A percentile compares a stretch with the other conserved stretches of the same genome.
phyloP scores from a whole-genome alignment of 257 asterid species.

The Lantana camara region DNA sequence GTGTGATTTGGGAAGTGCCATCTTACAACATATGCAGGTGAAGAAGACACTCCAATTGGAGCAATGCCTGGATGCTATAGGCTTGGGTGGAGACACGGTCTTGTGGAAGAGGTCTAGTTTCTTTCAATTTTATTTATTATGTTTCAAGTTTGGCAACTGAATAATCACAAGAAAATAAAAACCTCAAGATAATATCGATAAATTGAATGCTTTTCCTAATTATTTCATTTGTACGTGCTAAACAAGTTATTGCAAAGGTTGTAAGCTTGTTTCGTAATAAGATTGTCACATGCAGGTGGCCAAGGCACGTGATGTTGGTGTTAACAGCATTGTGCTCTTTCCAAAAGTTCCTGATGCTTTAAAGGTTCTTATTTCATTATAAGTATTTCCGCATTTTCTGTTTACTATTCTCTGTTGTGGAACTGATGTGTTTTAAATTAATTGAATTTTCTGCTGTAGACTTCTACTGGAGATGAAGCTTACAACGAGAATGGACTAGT shows the following conservation, averaged over 20 bases:
- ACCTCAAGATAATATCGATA: too few relatives aligned
- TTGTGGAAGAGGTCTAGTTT: constrained; percentile 82
- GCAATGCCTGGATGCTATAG: constrained; percentile 99
- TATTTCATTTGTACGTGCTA: too few relatives aligned
- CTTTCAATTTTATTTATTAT: neutral
- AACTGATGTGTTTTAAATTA: constrained; percentile 13
- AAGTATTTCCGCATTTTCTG: constrained; percentile 14
- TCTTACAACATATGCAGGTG: constrained; percentile 56
- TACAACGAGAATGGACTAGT: constrained; percentile 89
- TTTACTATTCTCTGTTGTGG: constrained; percentile 2
- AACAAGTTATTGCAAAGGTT: too few relatives aligned
- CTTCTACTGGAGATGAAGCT: constrained; percentile 91
- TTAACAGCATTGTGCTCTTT: constrained; percentile 93
- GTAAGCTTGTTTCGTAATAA: constrained; percentile 17
- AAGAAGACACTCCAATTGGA: constrained; percentile 95
- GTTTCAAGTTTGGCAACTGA: too few relatives aligned
- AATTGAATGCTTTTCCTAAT: too few relatives aligned
- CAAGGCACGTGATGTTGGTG: constrained; percentile 95
- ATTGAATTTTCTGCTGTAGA: constrained; percentile 37
- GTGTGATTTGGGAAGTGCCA: neutral
- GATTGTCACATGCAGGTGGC: constrained; percentile 58
- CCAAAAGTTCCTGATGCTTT: constrained; percentile 97
- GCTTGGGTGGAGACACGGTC: constrained; percentile 98
- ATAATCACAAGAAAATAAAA: too few relatives aligned
- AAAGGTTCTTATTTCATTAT: constrained; percentile 54